phyloP scores from a whole-genome alignment of 2,329 filamentous ascomycete species.

The Rugonectria rugulosa region DNA sequence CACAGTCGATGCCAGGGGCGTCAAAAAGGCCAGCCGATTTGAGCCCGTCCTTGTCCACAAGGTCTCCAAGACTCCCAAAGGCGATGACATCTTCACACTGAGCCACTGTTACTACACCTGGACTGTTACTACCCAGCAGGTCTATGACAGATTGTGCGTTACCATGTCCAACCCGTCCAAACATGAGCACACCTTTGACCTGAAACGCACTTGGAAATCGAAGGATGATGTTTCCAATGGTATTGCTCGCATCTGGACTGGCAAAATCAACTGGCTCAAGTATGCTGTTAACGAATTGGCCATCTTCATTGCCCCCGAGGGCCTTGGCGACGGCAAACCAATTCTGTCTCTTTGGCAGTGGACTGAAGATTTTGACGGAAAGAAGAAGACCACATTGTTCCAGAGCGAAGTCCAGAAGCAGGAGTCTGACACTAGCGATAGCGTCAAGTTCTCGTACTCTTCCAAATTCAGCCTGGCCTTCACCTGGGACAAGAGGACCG shows the following conservation, averaged over 20 bases:
- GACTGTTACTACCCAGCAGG: constrained; percentile 20
- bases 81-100: constrained; percentile 18
- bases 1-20: constrained; percentile 18
- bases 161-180: constrained; percentile 18
- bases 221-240: constrained; percentile 12
- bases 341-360: constrained; percentile 30
- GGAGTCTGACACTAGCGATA: neutral
- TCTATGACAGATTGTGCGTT: constrained; percentile 22
- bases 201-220: constrained; percentile 25
- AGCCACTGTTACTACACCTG: constrained; percentile 15
- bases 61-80: constrained; percentile 4
- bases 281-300: constrained; percentile 22
- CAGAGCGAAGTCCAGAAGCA: constrained; percentile 3
- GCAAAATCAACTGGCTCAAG: constrained; percentile 27
- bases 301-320: constrained; percentile 32
- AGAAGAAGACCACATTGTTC: constrained; percentile 13
- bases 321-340: constrained; percentile 29
- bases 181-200: neutral
- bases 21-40: constrained; percentile 29
- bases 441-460: constrained; percentile 18
- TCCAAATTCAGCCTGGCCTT: constrained; percentile 25
- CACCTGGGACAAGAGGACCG: constrained; percentile 22
- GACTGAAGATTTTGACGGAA: constrained; percentile 10
- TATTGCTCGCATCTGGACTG: constrained; percentile 26
- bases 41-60: constrained; percentile 15